These are phyloP conservation scores for Termitomyces sp. DNA, from an alignment of 1,284 basidiomycete species.

Conservation along the genomic window DNA sequence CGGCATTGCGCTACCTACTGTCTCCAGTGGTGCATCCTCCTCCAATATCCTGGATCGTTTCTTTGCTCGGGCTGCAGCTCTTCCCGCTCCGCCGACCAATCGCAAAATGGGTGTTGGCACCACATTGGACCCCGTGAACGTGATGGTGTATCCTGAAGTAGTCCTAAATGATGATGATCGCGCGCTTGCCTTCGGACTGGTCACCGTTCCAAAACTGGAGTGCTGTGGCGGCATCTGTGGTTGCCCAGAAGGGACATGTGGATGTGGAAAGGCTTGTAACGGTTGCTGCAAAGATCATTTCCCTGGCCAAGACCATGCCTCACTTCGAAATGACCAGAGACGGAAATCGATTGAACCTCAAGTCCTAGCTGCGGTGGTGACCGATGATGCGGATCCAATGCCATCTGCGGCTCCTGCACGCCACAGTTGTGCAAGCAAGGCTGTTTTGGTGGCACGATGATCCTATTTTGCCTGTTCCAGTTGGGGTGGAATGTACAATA, in stretches of 20 bases:
- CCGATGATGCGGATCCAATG: background rate
- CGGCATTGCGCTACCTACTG: slow-evolving; percentile 38
- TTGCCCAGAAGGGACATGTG: slow-evolving; percentile 47
- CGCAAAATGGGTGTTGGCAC: slow-evolving; percentile 33
- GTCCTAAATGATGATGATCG: slow-evolving; percentile 32
- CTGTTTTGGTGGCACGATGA: slow-evolving; percentile 1
- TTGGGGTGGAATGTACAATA: background rate
- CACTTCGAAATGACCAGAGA: background rate
- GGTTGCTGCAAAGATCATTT: slow-evolving; percentile 40
- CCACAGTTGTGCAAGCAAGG: slow-evolving; percentile 28
- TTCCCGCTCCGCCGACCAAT: slow-evolving; percentile 48
- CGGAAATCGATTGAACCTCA: background rate
- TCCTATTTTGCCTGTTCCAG: background rate
- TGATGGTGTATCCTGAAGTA: slow-evolving; percentile 39
- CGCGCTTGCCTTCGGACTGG: slow-evolving; percentile 40
- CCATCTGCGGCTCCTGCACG: slow-evolving; percentile 13
- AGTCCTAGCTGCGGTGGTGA: background rate
- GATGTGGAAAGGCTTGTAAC: slow-evolving; percentile 46
- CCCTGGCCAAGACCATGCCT: slow-evolving; percentile 7
- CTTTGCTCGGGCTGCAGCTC: slow-evolving; percentile 55
- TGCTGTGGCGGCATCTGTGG: slow-evolving; percentile 59
- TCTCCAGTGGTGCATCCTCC: slow-evolving; percentile 7
- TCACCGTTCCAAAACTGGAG: slow-evolving; percentile 58
- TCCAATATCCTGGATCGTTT: slow-evolving; percentile 51
- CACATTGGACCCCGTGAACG: slow-evolving; percentile 44